Base-by-base conservation (phyloP, 2,329 filamentous ascomycete genomes). In the Aspergillus unguis region DNA sequence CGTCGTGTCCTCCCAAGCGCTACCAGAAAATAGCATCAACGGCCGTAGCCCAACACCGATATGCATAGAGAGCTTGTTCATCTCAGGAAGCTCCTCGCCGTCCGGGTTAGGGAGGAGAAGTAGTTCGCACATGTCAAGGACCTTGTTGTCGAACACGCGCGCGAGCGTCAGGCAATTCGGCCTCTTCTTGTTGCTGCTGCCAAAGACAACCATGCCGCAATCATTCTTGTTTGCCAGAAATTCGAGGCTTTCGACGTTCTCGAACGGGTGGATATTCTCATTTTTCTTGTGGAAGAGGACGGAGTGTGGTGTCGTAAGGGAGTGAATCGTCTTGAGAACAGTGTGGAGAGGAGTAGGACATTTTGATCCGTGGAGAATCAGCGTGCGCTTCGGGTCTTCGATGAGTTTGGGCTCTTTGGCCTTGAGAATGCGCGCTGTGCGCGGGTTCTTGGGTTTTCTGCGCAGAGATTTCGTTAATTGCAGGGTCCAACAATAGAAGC, bases 221-320 rank as follows among this genome's bases (percentile, higher is more conserved):
- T 99, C 94, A 75, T 99, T 99, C 79, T 97, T 99, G 69, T 92
- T 86, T 58, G 87, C 87, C 78, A 99, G 92, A 78, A 99, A 99
- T 75, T 96, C 90, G 61, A 97, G 82, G 48, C 88, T 92, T 28
- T 86, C 80, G 58, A 88, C 77, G 70, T 95, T 91, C 72, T 96
- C 92, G 73, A 99, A 99, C 2, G 94, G 94, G 73, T 94, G 91
- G 64, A 96, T 87, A 62, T 75, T 75, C 56, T 85, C 81, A 74
- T 99, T 99, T 79, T 97, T 97, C 82, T 97, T 99, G 74, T 85
- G 89, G 77, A 99, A 96, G 62, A 92, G 91, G 73, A 95, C 87
- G 59, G 86, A 86, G 56, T 92, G 81, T 2, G 92, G 91, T 66
- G 88, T 85, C 64, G 92, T 92, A 67, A 99, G 80, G 44, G 89